Evolutionary conservation across 1,284 basidiomycete species (phyloP).

Genomic region (Malassezia equina): DNA sequence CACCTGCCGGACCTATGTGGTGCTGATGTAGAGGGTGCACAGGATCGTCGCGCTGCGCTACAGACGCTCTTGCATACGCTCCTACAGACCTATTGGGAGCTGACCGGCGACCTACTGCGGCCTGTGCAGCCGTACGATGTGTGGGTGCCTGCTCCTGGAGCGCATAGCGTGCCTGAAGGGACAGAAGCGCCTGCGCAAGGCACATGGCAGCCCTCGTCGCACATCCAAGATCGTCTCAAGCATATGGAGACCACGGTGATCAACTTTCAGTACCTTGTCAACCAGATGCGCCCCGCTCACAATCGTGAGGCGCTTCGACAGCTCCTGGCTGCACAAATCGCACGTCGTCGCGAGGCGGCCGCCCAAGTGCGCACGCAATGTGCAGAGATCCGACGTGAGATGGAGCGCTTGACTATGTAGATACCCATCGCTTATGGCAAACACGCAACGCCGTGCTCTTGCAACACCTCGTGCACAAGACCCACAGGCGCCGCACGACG

Average conservation of each 20-base stretch:
- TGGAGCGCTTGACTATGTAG: constrained; percentile 1
- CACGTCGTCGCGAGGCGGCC: constrained; percentile 20
- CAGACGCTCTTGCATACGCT: constrained; percentile 46
- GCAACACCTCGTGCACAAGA: background rate
- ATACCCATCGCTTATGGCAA: background rate
- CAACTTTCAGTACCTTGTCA: constrained; percentile 43
- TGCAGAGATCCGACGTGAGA: constrained; percentile 3
- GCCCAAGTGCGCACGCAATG: constrained; percentile 24
- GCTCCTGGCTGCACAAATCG: constrained; percentile 31
- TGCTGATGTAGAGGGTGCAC: background rate
- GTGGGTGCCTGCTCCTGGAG: constrained; percentile 22
- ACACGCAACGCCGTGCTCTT: constrained; percentile 5
- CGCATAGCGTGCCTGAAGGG: no score
- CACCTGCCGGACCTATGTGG: constrained; percentile 29
- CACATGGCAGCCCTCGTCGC: constrained; percentile 27
- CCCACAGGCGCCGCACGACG: background rate
- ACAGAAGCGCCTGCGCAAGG: constrained; percentile 1
- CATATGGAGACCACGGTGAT: constrained; percentile 40
- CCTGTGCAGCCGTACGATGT: constrained; percentile 38
- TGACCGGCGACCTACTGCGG: constrained; percentile 27
- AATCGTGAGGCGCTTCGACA: constrained; percentile 31
- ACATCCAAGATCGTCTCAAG: constrained; percentile 30
- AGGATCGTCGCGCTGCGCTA: constrained; percentile 14
- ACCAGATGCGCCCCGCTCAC: constrained; percentile 40
- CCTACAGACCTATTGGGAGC: constrained; percentile 37